These are phyloP conservation scores for Candida multigemmis DNA, from an alignment of 805 yeast species.

Conservation along the genomic window DNA sequence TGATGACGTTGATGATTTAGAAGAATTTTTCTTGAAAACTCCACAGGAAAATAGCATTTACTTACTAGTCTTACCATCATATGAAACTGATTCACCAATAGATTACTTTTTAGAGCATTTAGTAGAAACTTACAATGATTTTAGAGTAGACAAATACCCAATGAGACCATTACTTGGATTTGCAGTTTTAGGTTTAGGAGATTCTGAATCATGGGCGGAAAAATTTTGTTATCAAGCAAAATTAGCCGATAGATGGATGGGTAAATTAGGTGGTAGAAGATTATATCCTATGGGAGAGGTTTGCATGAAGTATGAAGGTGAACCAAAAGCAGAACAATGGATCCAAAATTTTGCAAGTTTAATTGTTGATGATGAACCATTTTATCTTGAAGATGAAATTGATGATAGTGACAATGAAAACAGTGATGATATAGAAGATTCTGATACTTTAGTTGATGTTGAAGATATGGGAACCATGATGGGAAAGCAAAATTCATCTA, in stretches of 20 bases:
- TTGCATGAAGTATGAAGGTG: constrained; percentile 68
- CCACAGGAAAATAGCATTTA: constrained; percentile 51
- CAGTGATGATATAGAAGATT: constrained; percentile 22
- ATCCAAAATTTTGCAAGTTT: constrained; percentile 47
- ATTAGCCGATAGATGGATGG: constrained; percentile 63
- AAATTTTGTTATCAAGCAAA: constrained; percentile 84
- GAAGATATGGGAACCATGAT: constrained; percentile 66
- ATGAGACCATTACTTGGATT: constrained; percentile 63
- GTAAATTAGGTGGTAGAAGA: constrained; percentile 80
- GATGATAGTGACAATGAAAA: constrained; percentile 43
- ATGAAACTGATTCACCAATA: constrained; percentile 86
- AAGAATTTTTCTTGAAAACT: constrained; percentile 64
- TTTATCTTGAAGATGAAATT: constrained; percentile 47
- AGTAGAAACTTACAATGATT: constrained; percentile 75
- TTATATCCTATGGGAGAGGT: constrained; percentile 76
- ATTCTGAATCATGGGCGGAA: constrained; percentile 68
- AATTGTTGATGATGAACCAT: constrained; percentile 64
- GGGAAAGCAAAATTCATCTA: constrained; percentile 1
- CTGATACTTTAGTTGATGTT: constrained; percentile 58
- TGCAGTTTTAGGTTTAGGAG: constrained; percentile 84
- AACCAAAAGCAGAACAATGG: constrained; percentile 58
- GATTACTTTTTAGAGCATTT: constrained; percentile 79
- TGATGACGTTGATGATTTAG: constrained; percentile 74
- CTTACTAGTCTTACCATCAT: constrained; percentile 75
- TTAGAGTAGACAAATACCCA: constrained; percentile 79